Percentiles rank a stretch among this genome's conserved stretches.
Evolutionary conservation across 2,329 filamentous ascomycete genomes (phyloP).

Genomic region (Fusarium coicis): DNA sequence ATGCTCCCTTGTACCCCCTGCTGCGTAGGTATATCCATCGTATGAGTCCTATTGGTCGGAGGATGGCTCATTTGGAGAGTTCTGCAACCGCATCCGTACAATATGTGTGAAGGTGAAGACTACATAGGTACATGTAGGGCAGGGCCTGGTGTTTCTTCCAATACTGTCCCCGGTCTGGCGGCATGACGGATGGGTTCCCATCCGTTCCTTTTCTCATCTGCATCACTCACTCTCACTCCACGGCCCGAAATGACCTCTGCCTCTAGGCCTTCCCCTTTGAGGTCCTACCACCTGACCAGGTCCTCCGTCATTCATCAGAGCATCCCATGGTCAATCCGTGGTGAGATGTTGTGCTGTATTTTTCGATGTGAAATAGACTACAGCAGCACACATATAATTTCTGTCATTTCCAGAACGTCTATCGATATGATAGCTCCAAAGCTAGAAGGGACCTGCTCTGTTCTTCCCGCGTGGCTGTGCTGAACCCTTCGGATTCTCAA

Average conservation of each 20-base stretch:
- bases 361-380: neutral
- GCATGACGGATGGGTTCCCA: slow-evolving; percentile 36
- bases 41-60: slow-evolving; percentile 17
- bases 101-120: slow-evolving; percentile 14
- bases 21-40: neutral
- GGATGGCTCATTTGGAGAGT: slow-evolving; percentile 13
- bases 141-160: slow-evolving; percentile 16
- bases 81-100: slow-evolving; percentile 20
- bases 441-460: slow-evolving; percentile 17
- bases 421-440: slow-evolving; percentile 14
- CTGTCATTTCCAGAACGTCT: slow-evolving; percentile 2
- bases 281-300: slow-evolving; percentile 42
- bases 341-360: slow-evolving; percentile 22
- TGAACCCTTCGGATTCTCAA: slow-evolving; percentile 15
- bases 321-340: slow-evolving; percentile 33
- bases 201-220: slow-evolving; percentile 39
- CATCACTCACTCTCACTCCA: slow-evolving; percentile 30
- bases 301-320: slow-evolving; percentile 22
- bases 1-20: slow-evolving; percentile 22
- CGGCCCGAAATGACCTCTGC: slow-evolving; percentile 34
- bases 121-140: slow-evolving; percentile 19
- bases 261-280: slow-evolving; percentile 39
- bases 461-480: slow-evolving; percentile 35
- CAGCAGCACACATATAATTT: neutral
- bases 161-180: slow-evolving; percentile 15